Base-by-base conservation (phyloP, 208 protist species). In the Leishmania mexicana region DNA sequence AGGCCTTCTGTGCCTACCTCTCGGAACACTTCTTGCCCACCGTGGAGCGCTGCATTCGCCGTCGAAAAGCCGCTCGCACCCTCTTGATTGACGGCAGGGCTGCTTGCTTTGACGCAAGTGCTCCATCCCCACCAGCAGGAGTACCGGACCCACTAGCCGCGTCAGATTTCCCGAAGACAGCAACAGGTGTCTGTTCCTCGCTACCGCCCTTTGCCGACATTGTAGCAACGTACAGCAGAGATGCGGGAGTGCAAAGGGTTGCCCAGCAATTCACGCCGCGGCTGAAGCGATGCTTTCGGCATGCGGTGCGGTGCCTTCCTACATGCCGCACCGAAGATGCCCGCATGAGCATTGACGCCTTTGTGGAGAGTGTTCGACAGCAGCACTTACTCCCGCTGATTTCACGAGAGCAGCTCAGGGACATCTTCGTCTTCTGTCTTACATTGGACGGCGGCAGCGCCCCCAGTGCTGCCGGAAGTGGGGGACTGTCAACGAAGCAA, bases 311-410 rank as follows among this genome's bases (percentile, higher is more conserved):
- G 60, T 51, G 64, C 31, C 74, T 75, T 40, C 51, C 70, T 7
- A 53, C 75, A 13, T 40, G 38, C 54, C 72, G 53, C n/a, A 31
- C 68, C 13, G n/a, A 62, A 35, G 64, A 85, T 35, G 74, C 53
- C n/a, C 72, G 78, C 67, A 92, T 95, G 88, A 87, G 80, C 71
- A 35, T 92, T 2, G 85, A 88, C 51, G 83, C 78, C 5, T 92
- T 93, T 79, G 58, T 87, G 28, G 87, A 92, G 47, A 54, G 86
- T 45, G 83, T 77, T 54, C 87, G 87, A 15, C 71, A 74, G 13
- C 81, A 90, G 75, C 58, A 89, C 19, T 76, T 94, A 65, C 81
- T 95, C 31, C 85, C 92, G 28, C 85, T 93, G 21, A 83, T 95
- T 60, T 81, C 76, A 13, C 91, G 87, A 78, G 31, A 70, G 45